phyloP scores from a whole-genome alignment of 169 alveolate species.

The Eimeria falciformis region DNA sequence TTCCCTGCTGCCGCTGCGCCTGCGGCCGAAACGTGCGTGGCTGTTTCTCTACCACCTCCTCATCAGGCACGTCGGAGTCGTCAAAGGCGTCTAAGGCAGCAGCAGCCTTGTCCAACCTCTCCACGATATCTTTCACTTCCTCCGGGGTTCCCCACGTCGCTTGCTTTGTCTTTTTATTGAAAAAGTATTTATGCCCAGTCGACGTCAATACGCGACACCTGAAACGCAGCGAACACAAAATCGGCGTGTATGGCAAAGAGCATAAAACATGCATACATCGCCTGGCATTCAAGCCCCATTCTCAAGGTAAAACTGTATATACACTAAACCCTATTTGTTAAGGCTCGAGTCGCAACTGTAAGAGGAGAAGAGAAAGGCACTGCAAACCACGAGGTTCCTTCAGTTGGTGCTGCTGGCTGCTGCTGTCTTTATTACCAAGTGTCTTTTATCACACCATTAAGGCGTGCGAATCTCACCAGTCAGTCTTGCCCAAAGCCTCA shows the following conservation, averaged over 20 bases:
- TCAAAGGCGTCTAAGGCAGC: slow-evolving; percentile 18
- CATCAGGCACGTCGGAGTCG: slow-evolving; percentile 6
- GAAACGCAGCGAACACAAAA: background rate
- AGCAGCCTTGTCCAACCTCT: slow-evolving; percentile 19
- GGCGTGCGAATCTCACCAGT: no score
- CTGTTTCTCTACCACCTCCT: background rate
- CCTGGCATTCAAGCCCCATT: background rate
- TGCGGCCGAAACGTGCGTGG: background rate
- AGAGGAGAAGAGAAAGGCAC: no score
- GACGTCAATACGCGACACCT: slow-evolving; percentile 72
- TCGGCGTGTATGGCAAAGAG: background rate
- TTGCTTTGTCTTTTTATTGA: slow-evolving; percentile 46
- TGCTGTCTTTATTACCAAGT: no score
- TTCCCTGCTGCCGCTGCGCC: slow-evolving; percentile 17
- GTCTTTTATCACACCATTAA: no score
- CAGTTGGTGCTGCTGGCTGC: no score
- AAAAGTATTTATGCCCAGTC: slow-evolving; percentile 45
- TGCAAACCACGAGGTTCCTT: no score
- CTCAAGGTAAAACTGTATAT: background rate
- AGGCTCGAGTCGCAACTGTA: no score
- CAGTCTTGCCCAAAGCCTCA: slow-evolving; percentile 48
- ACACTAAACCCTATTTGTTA: no score
- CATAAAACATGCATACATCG: background rate
- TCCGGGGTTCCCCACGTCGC: slow-evolving; percentile 67
- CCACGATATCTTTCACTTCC: slow-evolving; percentile 39